phyloP scores from a whole-genome alignment of 108 stramenopile species.

The Nitzschia palea region DNA sequence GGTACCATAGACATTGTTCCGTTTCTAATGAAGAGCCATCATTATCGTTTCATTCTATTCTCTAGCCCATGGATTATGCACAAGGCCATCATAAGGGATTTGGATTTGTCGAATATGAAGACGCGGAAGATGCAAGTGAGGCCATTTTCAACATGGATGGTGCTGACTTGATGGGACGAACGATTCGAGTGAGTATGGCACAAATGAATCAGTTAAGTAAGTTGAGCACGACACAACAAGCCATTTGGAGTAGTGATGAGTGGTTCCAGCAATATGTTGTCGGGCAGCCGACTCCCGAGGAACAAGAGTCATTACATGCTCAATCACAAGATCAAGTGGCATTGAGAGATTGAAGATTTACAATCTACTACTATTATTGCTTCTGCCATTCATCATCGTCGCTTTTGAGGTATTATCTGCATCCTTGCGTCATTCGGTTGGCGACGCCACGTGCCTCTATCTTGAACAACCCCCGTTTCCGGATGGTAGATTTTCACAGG shows the following conservation, averaged over 20 bases:
- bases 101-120: conserved; percentile 93
- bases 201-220: conserved; percentile 67
- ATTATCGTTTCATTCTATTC: background rate
- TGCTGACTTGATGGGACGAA: conserved; percentile 82
- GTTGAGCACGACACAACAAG: conserved; percentile 61
- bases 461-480: too few relatives aligned
- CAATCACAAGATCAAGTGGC: conserved; percentile 13
- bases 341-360: background rate
- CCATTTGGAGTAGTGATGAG: conserved; percentile 87
- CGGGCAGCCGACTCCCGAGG: conserved; percentile 11
- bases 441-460: too few relatives aligned
- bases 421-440: too few relatives aligned
- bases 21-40: too few relatives aligned
- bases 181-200: conserved; percentile 85
- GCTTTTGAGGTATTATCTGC: too few relatives aligned
- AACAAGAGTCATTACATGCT: conserved; percentile 6
- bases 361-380: too few relatives aligned
- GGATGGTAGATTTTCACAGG: too few relatives aligned
- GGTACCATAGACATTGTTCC: too few relatives aligned
- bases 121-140: conserved; percentile 81
- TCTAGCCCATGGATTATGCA: conserved; percentile 77
- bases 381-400: too few relatives aligned
- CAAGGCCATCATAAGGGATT: conserved; percentile 80
- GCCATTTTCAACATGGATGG: conserved; percentile 97
- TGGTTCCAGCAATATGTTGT: conserved; percentile 52